Percentiles rank a stretch among this genome's conserved stretches.
Evolutionary conservation across 768 basidiomycete species (phyloP).

Genomic region (Tulasnella sp.): DNA sequence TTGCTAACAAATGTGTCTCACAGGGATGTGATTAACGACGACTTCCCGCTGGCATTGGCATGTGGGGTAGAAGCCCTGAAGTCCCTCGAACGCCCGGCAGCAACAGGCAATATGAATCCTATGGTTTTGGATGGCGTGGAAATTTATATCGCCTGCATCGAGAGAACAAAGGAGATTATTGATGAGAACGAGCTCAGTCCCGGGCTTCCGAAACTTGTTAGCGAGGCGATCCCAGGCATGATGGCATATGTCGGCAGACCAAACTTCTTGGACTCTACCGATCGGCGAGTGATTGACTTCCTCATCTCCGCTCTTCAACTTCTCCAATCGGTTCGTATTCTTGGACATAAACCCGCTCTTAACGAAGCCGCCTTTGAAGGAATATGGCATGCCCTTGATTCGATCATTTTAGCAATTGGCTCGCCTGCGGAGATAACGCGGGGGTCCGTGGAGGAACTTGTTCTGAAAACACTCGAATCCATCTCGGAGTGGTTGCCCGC

Average conservation of each 20-base stretch:
- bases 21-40: background rate
- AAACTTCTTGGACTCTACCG: background rate
- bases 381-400: background rate
- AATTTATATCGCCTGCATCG: background rate
- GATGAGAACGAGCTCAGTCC: background rate
- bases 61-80: background rate
- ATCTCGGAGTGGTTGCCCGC: background rate
- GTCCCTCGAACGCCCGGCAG: background rate
- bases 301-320: background rate
- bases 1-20: background rate
- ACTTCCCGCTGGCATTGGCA: background rate
- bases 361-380: background rate
- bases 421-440: background rate
- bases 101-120: background rate
- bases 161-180: background rate
- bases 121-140: background rate
- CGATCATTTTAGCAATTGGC: background rate
- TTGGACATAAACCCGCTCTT: background rate
- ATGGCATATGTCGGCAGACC: background rate
- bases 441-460: background rate
- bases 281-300: background rate
- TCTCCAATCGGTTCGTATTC: background rate
- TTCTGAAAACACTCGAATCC: background rate
- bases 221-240: background rate
- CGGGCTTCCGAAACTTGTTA: background rate